These are phyloP conservation scores for Lobulomyces angularis DNA, from an alignment of 192 early-diverging fungal species.

Conservation along the genomic window DNA sequence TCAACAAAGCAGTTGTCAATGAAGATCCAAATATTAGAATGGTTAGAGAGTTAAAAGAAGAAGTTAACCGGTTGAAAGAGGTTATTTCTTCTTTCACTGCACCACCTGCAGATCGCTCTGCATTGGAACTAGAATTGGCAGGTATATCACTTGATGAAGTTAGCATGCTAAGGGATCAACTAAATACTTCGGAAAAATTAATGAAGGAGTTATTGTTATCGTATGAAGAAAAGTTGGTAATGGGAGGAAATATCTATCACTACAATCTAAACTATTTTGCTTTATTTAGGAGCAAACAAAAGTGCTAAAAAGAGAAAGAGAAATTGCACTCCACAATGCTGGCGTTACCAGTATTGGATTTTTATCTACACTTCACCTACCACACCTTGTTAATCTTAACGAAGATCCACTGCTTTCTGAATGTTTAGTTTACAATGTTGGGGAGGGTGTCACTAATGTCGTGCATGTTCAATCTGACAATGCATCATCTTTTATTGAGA, in stretches of 20 bases:
- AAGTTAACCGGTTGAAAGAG: slow-evolving; percentile 52
- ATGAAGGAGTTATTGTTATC: slow-evolving; percentile 69
- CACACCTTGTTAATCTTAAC: slow-evolving; percentile 80
- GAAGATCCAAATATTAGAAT: slow-evolving; percentile 70
- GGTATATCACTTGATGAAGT: slow-evolving; percentile 8
- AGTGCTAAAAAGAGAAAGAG: slow-evolving; percentile 57
- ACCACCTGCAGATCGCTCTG: background rate
- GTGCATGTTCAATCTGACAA: slow-evolving; percentile 32
- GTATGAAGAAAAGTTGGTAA: slow-evolving; percentile 68
- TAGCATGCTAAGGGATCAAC: slow-evolving; percentile 59
- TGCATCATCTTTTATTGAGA: slow-evolving; percentile 1
- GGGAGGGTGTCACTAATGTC: slow-evolving; percentile 56
- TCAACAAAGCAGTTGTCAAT: slow-evolving; percentile 83
- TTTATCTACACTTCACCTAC: slow-evolving; percentile 60
- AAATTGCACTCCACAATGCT: slow-evolving; percentile 61
- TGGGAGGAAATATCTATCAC: too few relatives aligned
- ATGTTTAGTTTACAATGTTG: slow-evolving; percentile 78
- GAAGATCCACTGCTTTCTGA: slow-evolving; percentile 84
- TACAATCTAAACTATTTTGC: too few relatives aligned
- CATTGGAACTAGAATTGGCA: slow-evolving; percentile 4
- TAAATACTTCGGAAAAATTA: slow-evolving; percentile 75
- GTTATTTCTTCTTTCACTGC: background rate
- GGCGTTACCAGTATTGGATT: slow-evolving; percentile 66
- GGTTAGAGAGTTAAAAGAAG: slow-evolving; percentile 72
- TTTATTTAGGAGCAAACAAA: slow-evolving; percentile 53